Evolutionary conservation across 345 rosid genomes (phyloP), one percentile per base, ranked within the genome.

Genomic region (Citrus medica): DNA sequence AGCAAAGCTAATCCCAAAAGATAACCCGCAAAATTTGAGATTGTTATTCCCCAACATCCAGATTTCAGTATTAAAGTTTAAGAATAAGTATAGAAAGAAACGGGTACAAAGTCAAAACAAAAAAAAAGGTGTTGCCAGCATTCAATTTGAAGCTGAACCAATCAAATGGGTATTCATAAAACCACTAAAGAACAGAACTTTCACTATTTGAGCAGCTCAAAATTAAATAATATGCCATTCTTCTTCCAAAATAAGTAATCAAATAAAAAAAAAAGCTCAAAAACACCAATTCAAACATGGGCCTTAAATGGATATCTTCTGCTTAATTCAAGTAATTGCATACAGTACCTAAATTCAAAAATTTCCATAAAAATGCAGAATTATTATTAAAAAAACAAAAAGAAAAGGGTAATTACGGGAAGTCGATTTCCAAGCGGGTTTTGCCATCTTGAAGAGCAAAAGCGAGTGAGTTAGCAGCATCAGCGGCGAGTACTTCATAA

Each of bases 391-490:
- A 37, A 64, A 76, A 73, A 53, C 55, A 58, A 69, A 1, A 28
- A 2, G 19, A 35, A 62, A 70, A 74, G 0, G 21, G 3, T 7
- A 35, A 14, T 85, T 90, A 95, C 98, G 98, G 98, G 84, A 95
- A 95, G 79, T 95, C 98, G 74, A 95, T 93, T 82, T 95, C 98
- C 73, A 95, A 33, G 71, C 95, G 95, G 75, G 85, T 82, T 83
- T 88, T 91, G 53, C 94, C 94, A 59, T 90, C 95, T 73, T 88
- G 83, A 78, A 95, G 93, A 78, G 97, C 98, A 53, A 55, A 86
- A 61, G 92, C 88, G 48, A 95, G 94, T 61, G 91, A 90, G 58
- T 83, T 86, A 59, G 98, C 97, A 61, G 98, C 98, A 75, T 95
- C 98, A 24, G 90, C 51, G 75, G 81, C 92, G 16, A 95, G 87